A percentile compares a stretch with the other conserved stretches of the same genome.
Evolutionary conservation across 140 eudicot species (phyloP).

Genomic region (Bidens hawaiensis): DNA sequence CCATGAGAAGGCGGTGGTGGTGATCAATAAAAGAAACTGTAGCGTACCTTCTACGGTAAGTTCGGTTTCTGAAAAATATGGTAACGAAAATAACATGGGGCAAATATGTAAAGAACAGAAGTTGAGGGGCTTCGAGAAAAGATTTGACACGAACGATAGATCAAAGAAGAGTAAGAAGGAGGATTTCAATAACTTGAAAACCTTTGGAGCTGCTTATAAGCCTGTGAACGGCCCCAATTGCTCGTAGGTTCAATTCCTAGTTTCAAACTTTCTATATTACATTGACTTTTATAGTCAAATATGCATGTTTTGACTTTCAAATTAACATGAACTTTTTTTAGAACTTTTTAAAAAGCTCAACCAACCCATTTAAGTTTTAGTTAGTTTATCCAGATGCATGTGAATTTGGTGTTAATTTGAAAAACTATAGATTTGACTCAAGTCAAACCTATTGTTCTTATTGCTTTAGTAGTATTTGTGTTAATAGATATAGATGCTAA

Average conservation of each 20-base stretch:
- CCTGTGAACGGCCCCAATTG: conserved; percentile 55
- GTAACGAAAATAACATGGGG: conserved; percentile 20
- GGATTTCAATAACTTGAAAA: conserved; percentile 12
- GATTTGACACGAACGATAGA: conserved; percentile 33
- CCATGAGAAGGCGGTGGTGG: conserved; percentile 50
- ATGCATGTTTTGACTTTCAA: neutral
- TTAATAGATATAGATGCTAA: neutral
- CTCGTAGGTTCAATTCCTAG: conserved; percentile 42
- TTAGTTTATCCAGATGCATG: neutral
- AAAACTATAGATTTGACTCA: conserved; percentile 2
- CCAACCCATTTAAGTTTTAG: neutral
- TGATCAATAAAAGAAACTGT: conserved; percentile 19
- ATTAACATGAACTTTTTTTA: neutral
- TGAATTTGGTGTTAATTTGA: neutral
- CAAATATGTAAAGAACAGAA: conserved; percentile 32
- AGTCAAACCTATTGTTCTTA: conserved; percentile 2
- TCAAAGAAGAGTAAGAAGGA: conserved; percentile 32
- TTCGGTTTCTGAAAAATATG: conserved; percentile 23
- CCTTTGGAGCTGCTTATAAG: conserved; percentile 37
- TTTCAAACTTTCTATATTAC: conserved; percentile 9
- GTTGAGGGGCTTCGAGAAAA: conserved; percentile 43
- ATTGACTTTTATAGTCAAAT: conserved; percentile 17
- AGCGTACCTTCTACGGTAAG: conserved; percentile 14
- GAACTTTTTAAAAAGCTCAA: neutral
- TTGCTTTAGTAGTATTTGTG: neutral